Evolutionary conservation across 2,329 filamentous ascomycete species (phyloP).

Genomic region (Aureobasidium sp.): DNA sequence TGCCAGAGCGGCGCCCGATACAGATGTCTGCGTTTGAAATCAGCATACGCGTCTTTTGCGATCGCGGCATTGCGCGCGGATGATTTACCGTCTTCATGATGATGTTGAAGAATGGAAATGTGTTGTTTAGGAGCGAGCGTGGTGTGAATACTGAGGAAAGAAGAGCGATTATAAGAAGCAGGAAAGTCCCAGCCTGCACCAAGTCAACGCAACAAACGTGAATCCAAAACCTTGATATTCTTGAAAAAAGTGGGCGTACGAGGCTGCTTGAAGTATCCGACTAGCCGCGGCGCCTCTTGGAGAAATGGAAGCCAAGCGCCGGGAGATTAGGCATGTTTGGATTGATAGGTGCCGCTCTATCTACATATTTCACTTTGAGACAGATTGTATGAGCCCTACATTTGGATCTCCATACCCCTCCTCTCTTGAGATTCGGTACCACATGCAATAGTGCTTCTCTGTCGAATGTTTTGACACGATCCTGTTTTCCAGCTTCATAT

Average conservation of each 20-base stretch:
- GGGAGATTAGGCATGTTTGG: conserved; percentile 4
- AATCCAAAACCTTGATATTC: conserved; percentile 12
- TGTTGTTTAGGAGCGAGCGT: background rate
- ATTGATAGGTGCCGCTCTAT: conserved; percentile 4
- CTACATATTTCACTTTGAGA: conserved; percentile 5
- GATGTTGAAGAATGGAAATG: background rate
- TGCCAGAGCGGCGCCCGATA: conserved; percentile 14
- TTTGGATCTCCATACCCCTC: background rate
- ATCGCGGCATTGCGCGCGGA: background rate
- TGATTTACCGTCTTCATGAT: conserved; percentile 13
- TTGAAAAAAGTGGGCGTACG: conserved; percentile 13
- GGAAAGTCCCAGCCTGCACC: background rate
- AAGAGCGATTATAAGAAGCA: conserved; percentile 1
- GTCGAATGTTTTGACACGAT: background rate
- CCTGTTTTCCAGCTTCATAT: background rate
- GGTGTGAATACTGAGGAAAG: background rate
- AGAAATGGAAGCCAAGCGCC: background rate
- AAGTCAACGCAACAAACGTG: conserved; percentile 5
- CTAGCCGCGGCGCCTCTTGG: conserved; percentile 6
- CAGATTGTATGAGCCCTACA: conserved; percentile 8
- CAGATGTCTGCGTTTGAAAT: conserved; percentile 1
- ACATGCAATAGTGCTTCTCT: background rate
- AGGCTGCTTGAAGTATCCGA: conserved; percentile 11
- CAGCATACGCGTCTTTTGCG: background rate
- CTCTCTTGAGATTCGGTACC: background rate